Conservation (phyloP, 208 protist genomes). For the Novymonas esmeraldas region DNA sequence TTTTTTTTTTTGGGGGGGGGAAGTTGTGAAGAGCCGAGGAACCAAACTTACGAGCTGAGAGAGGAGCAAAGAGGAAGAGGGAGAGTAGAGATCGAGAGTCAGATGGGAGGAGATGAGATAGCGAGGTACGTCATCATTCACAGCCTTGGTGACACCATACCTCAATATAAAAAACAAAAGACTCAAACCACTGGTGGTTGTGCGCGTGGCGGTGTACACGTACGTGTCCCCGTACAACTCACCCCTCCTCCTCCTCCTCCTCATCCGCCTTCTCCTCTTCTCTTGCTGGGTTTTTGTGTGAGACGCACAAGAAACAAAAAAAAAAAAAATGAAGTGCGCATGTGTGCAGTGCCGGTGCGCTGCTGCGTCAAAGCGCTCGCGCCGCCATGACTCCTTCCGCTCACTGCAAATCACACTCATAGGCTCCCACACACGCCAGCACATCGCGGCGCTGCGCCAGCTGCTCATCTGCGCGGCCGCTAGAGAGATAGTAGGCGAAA, state of each 20-base stretch:
- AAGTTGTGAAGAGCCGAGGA: too few relatives aligned
- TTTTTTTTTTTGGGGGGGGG: too few relatives aligned
- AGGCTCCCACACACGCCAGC: background rate
- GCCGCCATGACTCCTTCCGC: too few relatives aligned
- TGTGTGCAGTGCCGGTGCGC: background rate
- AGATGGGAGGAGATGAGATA: background rate
- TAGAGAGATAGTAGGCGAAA: background rate
- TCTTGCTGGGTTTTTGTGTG: background rate
- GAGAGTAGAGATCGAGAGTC: background rate
- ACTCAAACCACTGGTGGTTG: too few relatives aligned
- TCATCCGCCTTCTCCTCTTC: background rate
- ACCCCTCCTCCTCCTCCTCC: background rate
- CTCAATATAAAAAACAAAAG: too few relatives aligned
- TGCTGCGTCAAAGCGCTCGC: too few relatives aligned
- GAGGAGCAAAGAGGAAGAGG: background rate
- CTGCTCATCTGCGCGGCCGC: too few relatives aligned
- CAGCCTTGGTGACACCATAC: too few relatives aligned
- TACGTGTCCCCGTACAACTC: background rate
- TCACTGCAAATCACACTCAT: too few relatives aligned
- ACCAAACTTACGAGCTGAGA: too few relatives aligned
- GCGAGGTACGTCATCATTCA: too few relatives aligned
- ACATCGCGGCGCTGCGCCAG: background rate
- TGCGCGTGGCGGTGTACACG: background rate
- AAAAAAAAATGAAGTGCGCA: background rate
- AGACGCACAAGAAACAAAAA: background rate